Evolutionary conservation across 768 basidiomycete species (phyloP).

Genomic region (Tephrocybe sp.): DNA sequence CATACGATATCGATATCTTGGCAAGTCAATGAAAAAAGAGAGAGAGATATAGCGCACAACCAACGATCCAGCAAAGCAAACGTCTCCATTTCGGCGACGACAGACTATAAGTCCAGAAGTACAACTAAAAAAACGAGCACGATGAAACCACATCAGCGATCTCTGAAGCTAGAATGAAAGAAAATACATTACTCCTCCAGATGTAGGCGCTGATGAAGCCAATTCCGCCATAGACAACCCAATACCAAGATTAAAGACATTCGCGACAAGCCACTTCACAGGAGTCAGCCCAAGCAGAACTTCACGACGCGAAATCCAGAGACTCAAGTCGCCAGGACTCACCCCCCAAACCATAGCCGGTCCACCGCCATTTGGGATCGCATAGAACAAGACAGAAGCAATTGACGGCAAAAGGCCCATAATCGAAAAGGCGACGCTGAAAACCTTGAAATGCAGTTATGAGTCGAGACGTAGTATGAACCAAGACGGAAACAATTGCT

Average conservation of each 20-base stretch:
- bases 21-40: neutral
- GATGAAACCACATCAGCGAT: too few relatives aligned
- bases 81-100: slow-evolving; percentile 56
- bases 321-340: too few relatives aligned
- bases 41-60: slow-evolving; percentile 35
- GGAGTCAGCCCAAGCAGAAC: slow-evolving; percentile 8
- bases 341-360: slow-evolving; percentile 76
- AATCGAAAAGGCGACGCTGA: slow-evolving; percentile 68
- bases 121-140: slow-evolving; percentile 35
- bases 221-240: slow-evolving; percentile 70
- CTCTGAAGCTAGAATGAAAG: neutral
- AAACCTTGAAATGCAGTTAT: slow-evolving; percentile 41
- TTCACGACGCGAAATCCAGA: neutral
- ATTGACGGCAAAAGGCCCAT: slow-evolving; percentile 67
- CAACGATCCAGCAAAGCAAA: slow-evolving; percentile 66
- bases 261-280: slow-evolving; percentile 61
- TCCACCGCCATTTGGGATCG: slow-evolving; percentile 67
- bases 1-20: slow-evolving; percentile 26
- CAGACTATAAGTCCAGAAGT: slow-evolving; percentile 66
- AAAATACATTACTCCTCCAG: slow-evolving; percentile 49
- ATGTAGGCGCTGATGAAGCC: slow-evolving; percentile 69
- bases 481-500: slow-evolving; percentile 1
- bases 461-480: neutral
- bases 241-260: slow-evolving; percentile 58
- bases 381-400: slow-evolving; percentile 52